Base-by-base conservation (phyloP, 106 monocot species). In the Allium fistulosum region DNA sequence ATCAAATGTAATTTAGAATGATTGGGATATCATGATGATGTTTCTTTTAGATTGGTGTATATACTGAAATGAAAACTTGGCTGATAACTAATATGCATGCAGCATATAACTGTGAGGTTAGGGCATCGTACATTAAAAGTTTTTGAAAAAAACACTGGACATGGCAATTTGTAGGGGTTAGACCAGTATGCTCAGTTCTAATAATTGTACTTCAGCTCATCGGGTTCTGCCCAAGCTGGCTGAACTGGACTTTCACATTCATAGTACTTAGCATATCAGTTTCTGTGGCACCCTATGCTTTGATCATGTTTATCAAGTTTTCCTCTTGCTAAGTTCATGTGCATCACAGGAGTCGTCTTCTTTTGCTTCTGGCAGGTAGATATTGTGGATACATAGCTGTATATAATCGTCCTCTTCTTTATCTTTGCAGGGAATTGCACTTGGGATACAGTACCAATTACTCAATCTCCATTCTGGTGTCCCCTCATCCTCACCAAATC, bases 351-450 rank as follows among this genome's bases (percentile, higher is more conserved):
- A 55, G 81, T 97, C 49, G 96, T 97, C 65, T 99, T 99, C 81
- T 99, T 99, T 58, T 87, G 86, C 80, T 99, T 99, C 70, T 99
- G 97, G 97, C 97, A 99, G 97, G 97, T 92, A 84, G 10, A 0
- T 58, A 7, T 66, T 18, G 11, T n/a, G 11, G 17, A 12, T 45
- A 4, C 14, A 22, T 22, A 22, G 22, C 22, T 22, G 22, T 22
- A 22, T 22, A 22, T 22, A 22, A 22, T 10, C 46, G 37, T 4
- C 3, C 10, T 7, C 13, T 2, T 62, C 0, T 58, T 49, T 14
- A 58, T 49, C 76, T 59, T 27, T 55, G 62, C 81, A 99, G 97
- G 97, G 97, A 58, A 0, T 99, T 17, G 62, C 69, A 5, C 86
- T 99, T 50, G 82, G 90, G 17, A 60, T 86, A 22, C 22, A 0